These are phyloP conservation scores for Kluyveromyces wickerhamii DNA, from an alignment of 805 yeast species.

Conservation along the genomic window DNA sequence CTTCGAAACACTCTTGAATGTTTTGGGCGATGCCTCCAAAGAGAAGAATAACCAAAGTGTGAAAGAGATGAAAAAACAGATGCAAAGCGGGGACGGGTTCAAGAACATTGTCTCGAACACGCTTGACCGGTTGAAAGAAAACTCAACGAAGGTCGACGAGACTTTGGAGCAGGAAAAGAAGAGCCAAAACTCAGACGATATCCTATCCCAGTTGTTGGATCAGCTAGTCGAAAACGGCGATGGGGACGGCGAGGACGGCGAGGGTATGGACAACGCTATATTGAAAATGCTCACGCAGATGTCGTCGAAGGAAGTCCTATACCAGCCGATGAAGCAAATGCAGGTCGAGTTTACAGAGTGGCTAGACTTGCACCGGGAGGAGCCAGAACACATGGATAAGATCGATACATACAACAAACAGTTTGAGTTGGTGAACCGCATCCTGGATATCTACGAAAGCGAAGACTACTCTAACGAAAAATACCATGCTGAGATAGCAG, in stretches of 20 bases:
- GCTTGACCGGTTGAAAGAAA: conserved; percentile 67
- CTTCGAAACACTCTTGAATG: conserved; percentile 30
- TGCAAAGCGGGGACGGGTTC: conserved; percentile 34
- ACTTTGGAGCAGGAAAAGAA: conserved; percentile 42
- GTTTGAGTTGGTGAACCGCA: conserved; percentile 48
- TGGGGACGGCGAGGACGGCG: conserved; percentile 20
- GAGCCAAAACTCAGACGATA: conserved; percentile 41
- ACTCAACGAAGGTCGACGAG: conserved; percentile 61
- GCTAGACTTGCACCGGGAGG: conserved; percentile 46
- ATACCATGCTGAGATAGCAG: conserved; percentile 19
- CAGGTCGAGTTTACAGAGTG: conserved; percentile 64
- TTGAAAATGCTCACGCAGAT: conserved; percentile 75
- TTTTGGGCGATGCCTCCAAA: conserved; percentile 25
- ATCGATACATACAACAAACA: conserved; percentile 52
- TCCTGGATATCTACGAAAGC: conserved; percentile 60
- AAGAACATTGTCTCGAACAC: conserved; percentile 75
- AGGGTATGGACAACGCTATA: conserved; percentile 50
- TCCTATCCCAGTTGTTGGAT: conserved; percentile 54
- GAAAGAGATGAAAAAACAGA: conserved; percentile 6
- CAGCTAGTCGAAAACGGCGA: conserved; percentile 45
- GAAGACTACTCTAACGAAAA: conserved; percentile 38
- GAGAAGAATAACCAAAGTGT: conserved; percentile 16
- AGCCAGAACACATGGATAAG: conserved; percentile 38
- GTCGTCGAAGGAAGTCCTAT: conserved; percentile 76
- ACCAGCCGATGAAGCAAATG: conserved; percentile 81